Evolutionary conservation across 352 stramenopile species (phyloP).

Genomic region (Bremia lactucae): DNA sequence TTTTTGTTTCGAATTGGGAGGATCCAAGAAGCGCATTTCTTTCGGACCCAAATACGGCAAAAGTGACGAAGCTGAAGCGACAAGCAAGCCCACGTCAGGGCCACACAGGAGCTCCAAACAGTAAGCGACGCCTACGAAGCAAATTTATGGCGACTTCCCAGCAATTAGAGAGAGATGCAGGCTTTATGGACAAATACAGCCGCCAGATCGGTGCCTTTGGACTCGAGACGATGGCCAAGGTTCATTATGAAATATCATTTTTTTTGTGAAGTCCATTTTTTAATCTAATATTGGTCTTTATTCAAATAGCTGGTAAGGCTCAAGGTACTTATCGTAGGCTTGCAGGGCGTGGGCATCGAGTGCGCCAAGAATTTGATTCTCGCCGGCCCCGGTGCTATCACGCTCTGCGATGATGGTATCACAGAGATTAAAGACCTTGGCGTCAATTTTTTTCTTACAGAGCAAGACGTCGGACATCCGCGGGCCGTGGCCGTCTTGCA

Average conservation of each 20-base stretch:
- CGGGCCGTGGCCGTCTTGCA: conserved; percentile 50
- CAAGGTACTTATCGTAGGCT: conserved; percentile 75
- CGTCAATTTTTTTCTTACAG: conserved; percentile 88
- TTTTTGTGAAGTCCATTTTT: too few relatives aligned
- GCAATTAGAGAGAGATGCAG: conserved; percentile 75
- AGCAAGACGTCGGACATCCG: conserved; percentile 65
- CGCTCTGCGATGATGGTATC: conserved; percentile 70
- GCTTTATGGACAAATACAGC: conserved; percentile 91
- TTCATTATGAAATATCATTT: conserved; percentile 15
- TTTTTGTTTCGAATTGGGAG: conserved; percentile 7
- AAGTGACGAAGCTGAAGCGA: conserved; percentile 24
- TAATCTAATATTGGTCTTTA: conserved; percentile 4
- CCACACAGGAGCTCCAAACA: conserved; percentile 16
- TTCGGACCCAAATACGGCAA: conserved; percentile 7
- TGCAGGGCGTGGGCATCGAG: conserved; percentile 84
- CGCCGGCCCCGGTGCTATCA: conserved; percentile 80
- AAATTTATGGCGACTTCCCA: conserved; percentile 39
- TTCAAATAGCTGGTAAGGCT: conserved; percentile 55
- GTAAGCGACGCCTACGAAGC: conserved; percentile 15
- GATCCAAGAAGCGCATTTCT: conserved; percentile 17
- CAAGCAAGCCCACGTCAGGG: conserved; percentile 15
- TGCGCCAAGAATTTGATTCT: conserved; percentile 91
- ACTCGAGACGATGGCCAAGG: conserved; percentile 88
- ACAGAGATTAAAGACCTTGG: conserved; percentile 83
- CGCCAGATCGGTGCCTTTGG: conserved; percentile 88